A percentile compares a stretch with the other conserved stretches of the same genome.
These are phyloP conservation scores for Monosporozyma servazzii DNA, from an alignment of 805 yeast species.

Conservation along the genomic window DNA sequence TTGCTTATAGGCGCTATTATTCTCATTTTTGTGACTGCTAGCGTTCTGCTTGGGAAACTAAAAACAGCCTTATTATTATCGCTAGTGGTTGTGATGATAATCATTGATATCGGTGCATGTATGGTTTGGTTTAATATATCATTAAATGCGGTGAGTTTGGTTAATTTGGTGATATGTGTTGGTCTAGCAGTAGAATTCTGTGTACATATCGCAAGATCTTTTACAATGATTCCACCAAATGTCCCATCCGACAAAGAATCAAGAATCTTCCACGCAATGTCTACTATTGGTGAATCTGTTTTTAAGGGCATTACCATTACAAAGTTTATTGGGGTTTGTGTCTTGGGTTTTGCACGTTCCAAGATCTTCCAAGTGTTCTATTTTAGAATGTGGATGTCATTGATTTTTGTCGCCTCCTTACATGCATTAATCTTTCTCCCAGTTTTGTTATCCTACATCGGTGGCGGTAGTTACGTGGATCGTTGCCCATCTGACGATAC, in stretches of 20 bases:
- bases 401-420: conserved; percentile 65
- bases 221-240: conserved; percentile 37
- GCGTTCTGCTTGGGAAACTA: conserved; percentile 57
- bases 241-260: conserved; percentile 30
- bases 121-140: conserved; percentile 70
- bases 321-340: conserved; percentile 77
- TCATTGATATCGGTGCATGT: conserved; percentile 69
- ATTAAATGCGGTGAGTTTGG: conserved; percentile 81
- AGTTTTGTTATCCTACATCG: conserved; percentile 52
- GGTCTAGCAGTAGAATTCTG: conserved; percentile 94
- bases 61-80: conserved; percentile 49
- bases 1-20: conserved; percentile 45
- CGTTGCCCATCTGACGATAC: not conserved
- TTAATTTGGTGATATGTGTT: conserved; percentile 82
- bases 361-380: conserved; percentile 86
- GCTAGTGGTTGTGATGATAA: conserved; percentile 50
- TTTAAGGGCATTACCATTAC: conserved; percentile 86
- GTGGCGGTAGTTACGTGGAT: conserved; percentile 35
- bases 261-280: conserved; percentile 46
- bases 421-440: conserved; percentile 80
- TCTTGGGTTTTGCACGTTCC: conserved; percentile 78
- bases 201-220: conserved; percentile 76
- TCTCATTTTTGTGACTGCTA: conserved; percentile 44
- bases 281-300: conserved; percentile 81
- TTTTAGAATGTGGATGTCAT: conserved; percentile 87